Percentiles rank a stretch among this genome's conserved stretches.
These are phyloP conservation scores for Marsdenia floribunda DNA, from an alignment of 257 asterid species.

Conservation along the genomic window DNA sequence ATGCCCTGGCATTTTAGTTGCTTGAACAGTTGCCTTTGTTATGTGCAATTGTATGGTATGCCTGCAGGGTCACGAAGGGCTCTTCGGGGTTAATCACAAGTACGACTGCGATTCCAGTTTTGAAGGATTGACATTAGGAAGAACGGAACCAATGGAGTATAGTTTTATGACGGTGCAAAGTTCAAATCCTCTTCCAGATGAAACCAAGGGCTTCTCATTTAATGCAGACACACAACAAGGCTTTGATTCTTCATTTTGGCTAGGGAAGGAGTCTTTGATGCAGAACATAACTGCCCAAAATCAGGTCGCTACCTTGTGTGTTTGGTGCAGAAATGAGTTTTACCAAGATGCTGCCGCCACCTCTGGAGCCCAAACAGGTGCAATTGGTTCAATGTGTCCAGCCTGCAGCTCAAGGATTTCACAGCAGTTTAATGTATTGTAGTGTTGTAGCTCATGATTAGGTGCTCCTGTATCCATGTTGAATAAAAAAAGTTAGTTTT, in stretches of 20 bases:
- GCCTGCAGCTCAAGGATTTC: slow-evolving; percentile 47
- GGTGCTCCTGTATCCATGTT: neutral
- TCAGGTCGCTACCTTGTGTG: slow-evolving; percentile 43
- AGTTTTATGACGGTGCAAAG: slow-evolving; percentile 65
- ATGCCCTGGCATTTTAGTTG: slow-evolving; percentile 6
- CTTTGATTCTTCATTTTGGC: slow-evolving; percentile 57
- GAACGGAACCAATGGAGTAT: slow-evolving; percentile 60
- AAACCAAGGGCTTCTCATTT: slow-evolving; percentile 43
- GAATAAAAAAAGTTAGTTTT: neutral
- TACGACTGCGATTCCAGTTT: slow-evolving; percentile 23
- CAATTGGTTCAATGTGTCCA: slow-evolving; percentile 62
- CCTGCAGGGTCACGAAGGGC: slow-evolving; percentile 44
- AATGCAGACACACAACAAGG: slow-evolving; percentile 38
- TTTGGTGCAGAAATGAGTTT: slow-evolving; percentile 66
- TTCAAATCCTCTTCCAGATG: slow-evolving; percentile 45
- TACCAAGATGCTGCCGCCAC: slow-evolving; percentile 41
- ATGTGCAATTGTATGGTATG: slow-evolving; percentile 2
- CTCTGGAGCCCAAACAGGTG: slow-evolving; percentile 45
- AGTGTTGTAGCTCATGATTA: neutral
- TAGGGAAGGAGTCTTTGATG: slow-evolving; percentile 52
- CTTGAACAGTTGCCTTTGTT: neutral
- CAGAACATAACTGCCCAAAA: slow-evolving; percentile 29
- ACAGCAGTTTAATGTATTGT: slow-evolving; percentile 31
- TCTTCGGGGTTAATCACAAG: slow-evolving; percentile 36
- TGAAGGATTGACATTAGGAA: slow-evolving; percentile 39